phyloP scores from a whole-genome alignment of 495 filamentous ascomycete species.

The Aspergillus nanangensis region DNA sequence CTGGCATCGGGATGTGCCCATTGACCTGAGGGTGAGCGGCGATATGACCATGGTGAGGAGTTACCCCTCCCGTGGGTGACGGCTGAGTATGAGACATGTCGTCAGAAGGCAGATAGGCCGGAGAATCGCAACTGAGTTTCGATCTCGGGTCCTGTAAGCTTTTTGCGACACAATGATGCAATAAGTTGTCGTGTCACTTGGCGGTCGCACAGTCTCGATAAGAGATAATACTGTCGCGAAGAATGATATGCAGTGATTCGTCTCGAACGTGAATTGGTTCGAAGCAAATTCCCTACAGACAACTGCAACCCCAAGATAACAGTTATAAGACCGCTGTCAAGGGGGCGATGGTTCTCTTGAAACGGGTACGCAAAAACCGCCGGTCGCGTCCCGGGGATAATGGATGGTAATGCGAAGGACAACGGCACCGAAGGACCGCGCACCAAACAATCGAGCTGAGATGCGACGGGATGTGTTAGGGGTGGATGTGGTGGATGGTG shows the following conservation, averaged over 20 bases:
- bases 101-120: neutral
- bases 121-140: conserved; percentile 7
- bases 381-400: too few species aligned
- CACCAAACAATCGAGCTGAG: too few species aligned
- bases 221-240: conserved; percentile 11
- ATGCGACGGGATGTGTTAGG: too few species aligned
- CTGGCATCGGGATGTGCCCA: conserved; percentile 49
- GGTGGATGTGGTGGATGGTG: too few species aligned
- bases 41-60: conserved; percentile 46
- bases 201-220: conserved; percentile 17
- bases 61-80: conserved; percentile 45
- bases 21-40: conserved; percentile 48
- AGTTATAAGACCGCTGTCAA: too few species aligned
- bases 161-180: conserved; percentile 43
- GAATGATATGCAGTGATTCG: neutral
- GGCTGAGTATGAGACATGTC: conserved; percentile 50
- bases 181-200: conserved; percentile 17
- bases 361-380: too few species aligned
- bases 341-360: too few species aligned
- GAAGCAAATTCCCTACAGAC: too few species aligned
- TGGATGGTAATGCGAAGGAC: too few species aligned
- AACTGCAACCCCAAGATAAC: too few species aligned
- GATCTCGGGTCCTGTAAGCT: neutral
- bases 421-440: too few species aligned
- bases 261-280: neutral